Base-by-base conservation (phyloP, 345 rosid genomes). In the Salix purpurea region DNA sequence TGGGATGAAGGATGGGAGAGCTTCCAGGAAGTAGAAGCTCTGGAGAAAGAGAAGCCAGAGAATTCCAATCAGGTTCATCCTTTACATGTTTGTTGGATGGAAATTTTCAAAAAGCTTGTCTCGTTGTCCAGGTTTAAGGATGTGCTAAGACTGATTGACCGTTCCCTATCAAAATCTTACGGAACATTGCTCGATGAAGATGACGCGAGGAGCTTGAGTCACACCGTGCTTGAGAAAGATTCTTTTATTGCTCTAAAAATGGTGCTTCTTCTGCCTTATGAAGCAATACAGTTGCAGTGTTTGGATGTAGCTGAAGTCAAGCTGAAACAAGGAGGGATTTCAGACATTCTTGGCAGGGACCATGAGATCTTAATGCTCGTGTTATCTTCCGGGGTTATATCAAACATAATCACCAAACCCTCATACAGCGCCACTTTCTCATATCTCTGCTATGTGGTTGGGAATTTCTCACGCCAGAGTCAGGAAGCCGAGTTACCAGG, bases 1-100 rank as follows among this genome's bases (percentile, higher is more conserved):
- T 96, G 99, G 99, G 89, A 91, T 67, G 98, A 94, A 77, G 98
- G 99, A 77, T 96, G 98, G 99, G 99, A 96, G 77, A 96, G 91
- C 81, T 91, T 91, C 75, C 99, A 93, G 83, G 98, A 93, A 34
- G 81, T 75, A 66, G 97, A 93, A 78, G 77, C 88, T 18, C 16
- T 78, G 5, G 82, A 84, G 77, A 87, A 83, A 76, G 92, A 85
- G 56, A 80, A 82, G 73, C 77, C 76, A 72, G 82, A 72, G 30
- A 71, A 60, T n/a, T 74, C 86, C 4, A 66, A 56, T 60, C 74
- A 80, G 7, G 58, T 87, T 74, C 97, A 96, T 84, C 98, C 97
- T 32, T 84, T 93, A 64, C 98, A 93, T 71, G 65, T 76, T 8
- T 96, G 98, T 77, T 96, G 99, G 98, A 73, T 77, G 54, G 91